These are phyloP conservation scores for Rusavskia elegans DNA, from an alignment of 495 filamentous ascomycete genomes.

Conservation along the genomic window DNA sequence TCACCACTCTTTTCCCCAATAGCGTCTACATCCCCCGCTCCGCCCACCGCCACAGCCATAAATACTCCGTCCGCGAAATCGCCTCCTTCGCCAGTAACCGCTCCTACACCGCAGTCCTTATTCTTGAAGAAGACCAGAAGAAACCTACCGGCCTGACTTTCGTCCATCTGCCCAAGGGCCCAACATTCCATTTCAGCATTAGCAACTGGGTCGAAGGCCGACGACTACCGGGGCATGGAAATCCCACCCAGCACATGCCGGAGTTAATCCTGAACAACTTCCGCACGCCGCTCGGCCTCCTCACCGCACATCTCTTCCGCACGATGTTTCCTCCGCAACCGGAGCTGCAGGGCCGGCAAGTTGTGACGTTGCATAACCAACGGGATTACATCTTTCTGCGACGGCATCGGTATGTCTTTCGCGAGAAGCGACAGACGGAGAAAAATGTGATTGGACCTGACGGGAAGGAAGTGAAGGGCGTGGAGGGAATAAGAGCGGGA, in stretches of 20 bases:
- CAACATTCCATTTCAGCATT: constrained; percentile 76
- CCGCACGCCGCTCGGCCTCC: constrained; percentile 75
- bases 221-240: constrained; percentile 73
- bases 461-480: constrained; percentile 71
- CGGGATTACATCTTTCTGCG: constrained; percentile 92
- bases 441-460: constrained; percentile 73
- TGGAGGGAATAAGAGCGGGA: constrained; percentile 68
- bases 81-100: constrained; percentile 67
- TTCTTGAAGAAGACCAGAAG: constrained; percentile 78
- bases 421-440: constrained; percentile 70
- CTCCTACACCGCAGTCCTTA: constrained; percentile 60
- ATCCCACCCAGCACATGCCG: constrained; percentile 74
- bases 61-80: constrained; percentile 83
- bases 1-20: constrained; percentile 74
- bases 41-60: constrained; percentile 62
- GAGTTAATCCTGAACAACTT: constrained; percentile 95
- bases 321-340: constrained; percentile 69
- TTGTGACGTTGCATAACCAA: constrained; percentile 87
- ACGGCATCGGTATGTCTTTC: constrained; percentile 80
- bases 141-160: constrained; percentile 59
- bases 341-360: constrained; percentile 69
- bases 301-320: constrained; percentile 77
- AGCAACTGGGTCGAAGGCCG: constrained; percentile 76
- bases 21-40: constrained; percentile 73
- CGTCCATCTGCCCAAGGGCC: constrained; percentile 67